Base-by-base conservation (phyloP, 768 basidiomycete species). In the Collybia sordida region DNA sequence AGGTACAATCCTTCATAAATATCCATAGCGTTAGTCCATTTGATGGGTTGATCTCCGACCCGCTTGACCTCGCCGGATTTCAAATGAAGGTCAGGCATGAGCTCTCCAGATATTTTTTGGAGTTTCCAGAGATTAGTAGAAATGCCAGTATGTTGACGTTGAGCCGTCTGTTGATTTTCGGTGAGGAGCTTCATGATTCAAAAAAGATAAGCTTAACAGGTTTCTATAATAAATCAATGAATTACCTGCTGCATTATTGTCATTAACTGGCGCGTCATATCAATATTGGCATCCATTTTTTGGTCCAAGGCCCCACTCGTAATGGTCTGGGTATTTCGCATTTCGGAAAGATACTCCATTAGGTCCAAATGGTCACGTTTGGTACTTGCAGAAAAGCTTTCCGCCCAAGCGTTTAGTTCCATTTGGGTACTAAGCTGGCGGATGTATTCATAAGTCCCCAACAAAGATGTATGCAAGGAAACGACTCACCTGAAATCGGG, bases 1-100 rank as follows among this genome's bases (percentile, higher is more conserved):
- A 83, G 70, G 64, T 81, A 83, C 8, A 76, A 24, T 3, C 82
- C 82, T 58, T 82, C 79, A 38, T 70, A 73, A 11, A 81, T 75
- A 61, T 80, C 81, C 70, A 81, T 80, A 3, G 75, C 70, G 12
- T 74, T 71, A 6, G 74, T 78, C 23, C 79, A 79, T 36, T 73
- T 73, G 42, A 80, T 72, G 6, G 82, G 79, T 45, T 74, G 73
- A 19, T 72, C 64, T 14, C 78, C 74, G 24, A 78, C 63, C 49
- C 78, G 69, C 15, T 64, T 64, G 9, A 82, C 81, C 62, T 84
- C 82, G 4, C 80, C 80, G 4, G 73, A 71, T 45, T 70, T 65
- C 25, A 84, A 70, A 51, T 82, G 64, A 51, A 78, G 70, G 24
- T 80, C 69, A 0, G 79, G 79, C 42, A 82, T 69, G 19, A 84